Conservation (phyloP, 2,329 filamentous ascomycete species). For the Pezicula radicicola region DNA sequence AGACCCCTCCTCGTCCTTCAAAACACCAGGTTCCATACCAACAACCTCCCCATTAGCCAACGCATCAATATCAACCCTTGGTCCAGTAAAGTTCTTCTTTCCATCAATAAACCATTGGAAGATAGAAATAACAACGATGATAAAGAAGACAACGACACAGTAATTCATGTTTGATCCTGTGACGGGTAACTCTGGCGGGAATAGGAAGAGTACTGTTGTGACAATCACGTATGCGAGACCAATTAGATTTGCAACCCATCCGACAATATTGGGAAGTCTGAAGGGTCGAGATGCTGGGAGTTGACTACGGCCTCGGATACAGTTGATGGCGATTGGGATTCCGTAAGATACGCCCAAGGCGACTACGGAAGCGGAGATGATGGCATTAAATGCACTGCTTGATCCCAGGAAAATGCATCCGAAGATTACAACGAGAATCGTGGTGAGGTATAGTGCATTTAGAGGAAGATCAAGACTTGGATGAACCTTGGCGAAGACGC, state of each 20-base stretch:
- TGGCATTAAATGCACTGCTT: conserved; percentile 66
- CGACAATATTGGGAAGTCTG: conserved; percentile 48
- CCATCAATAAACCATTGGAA: conserved; percentile 60
- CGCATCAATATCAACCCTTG: conserved; percentile 37
- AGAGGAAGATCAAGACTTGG: conserved; percentile 59
- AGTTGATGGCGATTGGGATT: conserved; percentile 69
- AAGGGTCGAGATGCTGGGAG: conserved; percentile 58
- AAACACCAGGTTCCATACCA: conserved; percentile 5
- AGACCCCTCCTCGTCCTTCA: too few relatives aligned
- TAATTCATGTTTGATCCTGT: conserved; percentile 56
- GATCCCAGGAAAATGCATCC: conserved; percentile 69
- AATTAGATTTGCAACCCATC: conserved; percentile 56
- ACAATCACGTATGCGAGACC: conserved; percentile 56
- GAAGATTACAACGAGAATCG: conserved; percentile 60
- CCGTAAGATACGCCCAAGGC: conserved; percentile 70
- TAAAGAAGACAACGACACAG: conserved; percentile 36
- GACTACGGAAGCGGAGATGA: conserved; percentile 68
- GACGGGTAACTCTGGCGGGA: conserved; percentile 56
- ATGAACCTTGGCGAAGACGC: conserved; percentile 59
- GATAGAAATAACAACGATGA: conserved; percentile 34
- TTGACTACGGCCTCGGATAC: conserved; percentile 62
- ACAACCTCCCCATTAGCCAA: conserved; percentile 24
- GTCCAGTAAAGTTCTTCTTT: conserved; percentile 51
- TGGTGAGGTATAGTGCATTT: conserved; percentile 62
- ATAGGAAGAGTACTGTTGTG: conserved; percentile 62